Conservation (phyloP, 352 stramenopile species). For the Phytophthora podocarpi region DNA sequence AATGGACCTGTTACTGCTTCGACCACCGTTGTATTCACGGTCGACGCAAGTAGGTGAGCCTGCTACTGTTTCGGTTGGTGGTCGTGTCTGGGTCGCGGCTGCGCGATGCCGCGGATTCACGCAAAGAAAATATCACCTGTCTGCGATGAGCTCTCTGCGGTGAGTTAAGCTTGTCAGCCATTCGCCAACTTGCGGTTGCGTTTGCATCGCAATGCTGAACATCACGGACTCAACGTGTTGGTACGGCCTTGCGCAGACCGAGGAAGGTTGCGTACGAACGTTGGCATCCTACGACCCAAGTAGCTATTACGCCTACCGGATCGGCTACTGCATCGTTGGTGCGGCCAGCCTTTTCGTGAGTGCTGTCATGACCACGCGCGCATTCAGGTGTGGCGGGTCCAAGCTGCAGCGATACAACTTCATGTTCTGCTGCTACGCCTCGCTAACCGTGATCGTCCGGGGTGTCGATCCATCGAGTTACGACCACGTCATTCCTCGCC, state of each 20-base stretch:
- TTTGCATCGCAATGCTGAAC: slow-evolving; percentile 18
- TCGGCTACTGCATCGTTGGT: slow-evolving; percentile 18
- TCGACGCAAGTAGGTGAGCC: too few relatives aligned
- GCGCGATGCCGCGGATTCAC: slow-evolving; percentile 1
- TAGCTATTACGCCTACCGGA: slow-evolving; percentile 11
- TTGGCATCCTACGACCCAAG: slow-evolving; percentile 28
- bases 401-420: slow-evolving; percentile 34
- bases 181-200: slow-evolving; percentile 10
- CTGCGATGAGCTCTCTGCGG: neutral
- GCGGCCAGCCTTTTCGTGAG: slow-evolving; percentile 9
- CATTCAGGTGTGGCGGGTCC: slow-evolving; percentile 29
- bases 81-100: too few relatives aligned
- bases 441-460: slow-evolving; percentile 34
- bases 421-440: slow-evolving; percentile 22
- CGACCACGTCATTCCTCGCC: slow-evolving; percentile 29
- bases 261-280: slow-evolving; percentile 22
- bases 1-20: slow-evolving; percentile 9
- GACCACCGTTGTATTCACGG: too few relatives aligned
- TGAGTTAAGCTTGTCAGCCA: neutral
- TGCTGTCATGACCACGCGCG: slow-evolving; percentile 12
- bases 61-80: slow-evolving; percentile 6
- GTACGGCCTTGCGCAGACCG: slow-evolving; percentile 24
- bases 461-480: slow-evolving; percentile 29
- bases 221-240: slow-evolving; percentile 37
- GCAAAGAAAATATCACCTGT: neutral